Conservation (phyloP, 2,329 filamentous ascomycete species). For the Biscogniauxia marginata region DNA sequence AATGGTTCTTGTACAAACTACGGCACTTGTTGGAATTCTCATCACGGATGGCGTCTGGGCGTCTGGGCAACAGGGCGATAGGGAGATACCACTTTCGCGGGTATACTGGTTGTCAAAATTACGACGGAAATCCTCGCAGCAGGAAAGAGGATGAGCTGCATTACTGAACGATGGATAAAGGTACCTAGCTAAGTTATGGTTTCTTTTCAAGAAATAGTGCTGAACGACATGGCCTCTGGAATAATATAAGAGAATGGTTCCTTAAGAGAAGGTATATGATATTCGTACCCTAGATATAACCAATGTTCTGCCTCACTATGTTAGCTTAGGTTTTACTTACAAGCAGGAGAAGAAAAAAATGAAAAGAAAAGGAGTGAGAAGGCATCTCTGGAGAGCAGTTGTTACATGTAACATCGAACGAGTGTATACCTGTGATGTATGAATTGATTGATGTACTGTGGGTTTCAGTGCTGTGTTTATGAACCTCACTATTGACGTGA, state of each 20-base stretch:
- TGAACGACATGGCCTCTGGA: not conserved
- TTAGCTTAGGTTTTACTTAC: no score
- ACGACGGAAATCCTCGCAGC: slow-evolving; percentile 15
- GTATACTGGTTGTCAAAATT: slow-evolving; percentile 32
- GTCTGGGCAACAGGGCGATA: slow-evolving; percentile 22
- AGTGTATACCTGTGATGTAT: not conserved
- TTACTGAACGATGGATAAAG: slow-evolving; percentile 8
- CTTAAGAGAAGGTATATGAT: no score
- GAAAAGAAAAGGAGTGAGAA: no score
- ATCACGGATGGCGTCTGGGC: slow-evolving; percentile 31
- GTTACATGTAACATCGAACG: no score
- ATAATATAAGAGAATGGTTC: not conserved
- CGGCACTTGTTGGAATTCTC: slow-evolving; percentile 26
- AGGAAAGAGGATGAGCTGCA: slow-evolving; percentile 13
- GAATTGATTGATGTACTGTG: no score
- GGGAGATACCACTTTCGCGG: slow-evolving; percentile 35
- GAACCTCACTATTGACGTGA: no score
- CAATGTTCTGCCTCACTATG: no score
- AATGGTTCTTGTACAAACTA: slow-evolving; percentile 36
- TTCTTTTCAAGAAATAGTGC: not conserved
- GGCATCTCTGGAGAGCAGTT: no score
- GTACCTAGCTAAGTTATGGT: not conserved
- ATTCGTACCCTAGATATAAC: no score
- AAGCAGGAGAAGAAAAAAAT: no score
- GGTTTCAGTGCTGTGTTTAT: no score